A percentile compares a stretch with the other conserved stretches of the same genome.
Conservation (phyloP, 306 rosid genomes). For the Prosopis cineraria region DNA sequence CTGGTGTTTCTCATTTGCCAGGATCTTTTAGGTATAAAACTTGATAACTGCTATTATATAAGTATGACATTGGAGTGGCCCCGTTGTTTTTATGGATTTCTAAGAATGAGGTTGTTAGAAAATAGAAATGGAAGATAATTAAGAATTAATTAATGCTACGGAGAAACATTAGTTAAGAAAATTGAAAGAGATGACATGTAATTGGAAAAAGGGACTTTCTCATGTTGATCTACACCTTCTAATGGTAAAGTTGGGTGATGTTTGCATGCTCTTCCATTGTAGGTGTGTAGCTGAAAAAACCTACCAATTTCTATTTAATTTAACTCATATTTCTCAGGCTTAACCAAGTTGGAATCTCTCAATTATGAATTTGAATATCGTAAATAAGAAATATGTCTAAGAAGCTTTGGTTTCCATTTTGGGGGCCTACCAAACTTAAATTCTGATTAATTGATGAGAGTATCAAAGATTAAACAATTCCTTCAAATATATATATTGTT, state of each 20-base stretch:
- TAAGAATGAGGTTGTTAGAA: not conserved
- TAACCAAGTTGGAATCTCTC: conserved; percentile 81
- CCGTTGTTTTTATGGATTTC: too few relatives aligned
- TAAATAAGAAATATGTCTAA: too few relatives aligned
- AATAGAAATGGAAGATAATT: not conserved
- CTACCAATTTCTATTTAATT: not conserved
- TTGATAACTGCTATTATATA: conserved; percentile 29
- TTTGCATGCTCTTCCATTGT: not conserved
- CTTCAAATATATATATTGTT: too few relatives aligned
- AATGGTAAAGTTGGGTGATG: not conserved
- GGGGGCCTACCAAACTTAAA: too few relatives aligned
- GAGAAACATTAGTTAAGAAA: not conserved
- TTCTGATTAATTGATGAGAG: too few relatives aligned
- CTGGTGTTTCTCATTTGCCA: conserved; percentile 96
- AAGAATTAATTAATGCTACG: not conserved
- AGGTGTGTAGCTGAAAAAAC: not conserved
- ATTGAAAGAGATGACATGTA: not conserved
- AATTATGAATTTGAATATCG: too few relatives aligned
- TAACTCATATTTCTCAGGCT: conserved; percentile 55
- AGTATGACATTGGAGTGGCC: too few relatives aligned
- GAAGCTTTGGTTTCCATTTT: too few relatives aligned
- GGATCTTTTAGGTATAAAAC: conserved; percentile 81
- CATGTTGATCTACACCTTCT: not conserved
- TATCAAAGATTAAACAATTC: too few relatives aligned
- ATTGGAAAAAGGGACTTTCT: not conserved